phyloP scores from a whole-genome alignment of 2,329 filamentous ascomycete genomes.

The Daldinia sp. region DNA sequence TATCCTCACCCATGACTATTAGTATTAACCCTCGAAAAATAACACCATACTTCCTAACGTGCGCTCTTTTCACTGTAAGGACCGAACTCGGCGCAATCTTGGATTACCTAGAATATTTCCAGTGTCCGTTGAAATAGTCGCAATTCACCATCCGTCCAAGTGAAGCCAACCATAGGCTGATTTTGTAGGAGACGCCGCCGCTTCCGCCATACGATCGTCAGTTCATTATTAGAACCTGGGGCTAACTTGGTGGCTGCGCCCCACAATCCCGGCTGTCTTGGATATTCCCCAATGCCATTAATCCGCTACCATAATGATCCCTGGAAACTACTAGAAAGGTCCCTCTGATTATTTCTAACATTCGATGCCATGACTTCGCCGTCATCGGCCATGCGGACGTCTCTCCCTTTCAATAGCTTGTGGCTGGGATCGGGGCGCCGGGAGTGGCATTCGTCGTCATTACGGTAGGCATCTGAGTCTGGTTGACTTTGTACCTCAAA shows the following conservation, averaged over 20 bases:
- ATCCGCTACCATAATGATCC: constrained; percentile 20
- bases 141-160: constrained; percentile 10
- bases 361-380: constrained; percentile 11
- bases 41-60: not conserved
- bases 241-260: constrained; percentile 28
- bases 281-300: constrained; percentile 25
- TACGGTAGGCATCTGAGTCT: constrained; percentile 41
- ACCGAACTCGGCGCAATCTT: constrained; percentile 19
- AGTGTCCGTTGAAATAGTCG: constrained; percentile 19
- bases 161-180: constrained; percentile 16
- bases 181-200: constrained; percentile 32
- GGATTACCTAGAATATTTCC: constrained; percentile 17
- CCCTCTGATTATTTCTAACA: constrained; percentile 16
- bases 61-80: constrained; percentile 12
- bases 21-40: not conserved
- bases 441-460: constrained; percentile 48
- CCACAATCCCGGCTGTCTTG: constrained; percentile 25
- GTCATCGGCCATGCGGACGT: constrained; percentile 4
- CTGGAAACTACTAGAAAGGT: constrained; percentile 16
- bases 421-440: constrained; percentile 41
- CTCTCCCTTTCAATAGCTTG: constrained; percentile 33
- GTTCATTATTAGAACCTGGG: constrained; percentile 14
- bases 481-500: constrained; percentile 52
- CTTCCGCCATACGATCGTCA: constrained; percentile 35
- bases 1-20: not conserved